A percentile compares a stretch with the other conserved stretches of the same genome.
Conservation (phyloP, 2,329 filamentous ascomycete species). For the Colletotrichum sp. region DNA sequence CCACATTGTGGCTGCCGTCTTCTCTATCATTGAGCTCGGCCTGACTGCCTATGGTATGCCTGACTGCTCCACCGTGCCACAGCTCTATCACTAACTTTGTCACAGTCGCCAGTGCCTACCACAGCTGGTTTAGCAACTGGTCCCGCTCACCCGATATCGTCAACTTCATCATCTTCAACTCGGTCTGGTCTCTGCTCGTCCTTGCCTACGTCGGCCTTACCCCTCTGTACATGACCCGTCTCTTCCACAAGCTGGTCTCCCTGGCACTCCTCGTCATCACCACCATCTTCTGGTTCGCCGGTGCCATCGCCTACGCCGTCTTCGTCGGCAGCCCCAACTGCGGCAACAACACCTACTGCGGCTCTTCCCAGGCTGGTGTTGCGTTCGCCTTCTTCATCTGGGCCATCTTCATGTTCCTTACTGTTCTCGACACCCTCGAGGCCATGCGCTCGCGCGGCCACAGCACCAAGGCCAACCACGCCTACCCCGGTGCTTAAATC, state of each 20-base stretch:
- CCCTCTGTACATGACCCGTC: slow-evolving; percentile 64
- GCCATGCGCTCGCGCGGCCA: slow-evolving; percentile 46
- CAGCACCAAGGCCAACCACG: slow-evolving; percentile 22
- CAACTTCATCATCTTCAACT: slow-evolving; percentile 81
- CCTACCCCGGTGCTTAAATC: slow-evolving; percentile 19
- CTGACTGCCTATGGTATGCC: slow-evolving; percentile 73
- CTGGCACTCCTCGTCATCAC: slow-evolving; percentile 74
- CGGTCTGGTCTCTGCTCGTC: slow-evolving; percentile 77
- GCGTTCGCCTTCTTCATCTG: slow-evolving; percentile 72
- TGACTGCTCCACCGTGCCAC: neutral
- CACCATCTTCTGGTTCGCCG: slow-evolving; percentile 89
- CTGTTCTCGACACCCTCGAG: slow-evolving; percentile 51
- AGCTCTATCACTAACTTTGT: neutral
- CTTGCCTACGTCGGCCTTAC: slow-evolving; percentile 73
- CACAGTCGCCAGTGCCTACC: slow-evolving; percentile 55
- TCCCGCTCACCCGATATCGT: slow-evolving; percentile 55
- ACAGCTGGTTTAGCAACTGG: slow-evolving; percentile 31
- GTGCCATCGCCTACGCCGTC: slow-evolving; percentile 78
- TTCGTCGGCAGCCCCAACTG: slow-evolving; percentile 60
- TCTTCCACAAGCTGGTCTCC: slow-evolving; percentile 69
- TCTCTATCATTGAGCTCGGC: slow-evolving; percentile 77
- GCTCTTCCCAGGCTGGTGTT: slow-evolving; percentile 64
- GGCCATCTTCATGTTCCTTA: slow-evolving; percentile 53
- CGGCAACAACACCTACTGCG: slow-evolving; percentile 61
- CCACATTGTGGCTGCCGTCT: slow-evolving; percentile 69